Evolutionary conservation across 805 yeast genomes (phyloP), one percentile per base, ranked within the genome.

Genomic region (Yarrowia divulgata): DNA sequence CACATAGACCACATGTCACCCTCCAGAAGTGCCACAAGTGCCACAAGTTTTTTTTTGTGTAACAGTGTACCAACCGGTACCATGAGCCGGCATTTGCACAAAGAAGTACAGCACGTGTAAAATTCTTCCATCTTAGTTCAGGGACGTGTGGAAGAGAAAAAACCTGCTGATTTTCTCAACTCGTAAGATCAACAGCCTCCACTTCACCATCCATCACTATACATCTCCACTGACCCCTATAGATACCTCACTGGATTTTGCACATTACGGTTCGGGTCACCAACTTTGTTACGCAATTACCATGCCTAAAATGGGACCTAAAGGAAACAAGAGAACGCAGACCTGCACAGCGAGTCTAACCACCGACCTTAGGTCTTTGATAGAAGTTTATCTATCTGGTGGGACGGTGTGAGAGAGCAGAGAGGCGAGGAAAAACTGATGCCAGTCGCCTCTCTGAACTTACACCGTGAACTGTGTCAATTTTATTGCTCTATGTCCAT

Each of bases 231-330:
- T 12, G 10, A 32, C 42, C 42, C 57, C 42, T 52, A 52, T 19
- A 37, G 18, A 16, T n/a, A 8, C 19, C 39, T 49, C 39, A 4
- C 39, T 8, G 19, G 2, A n/a, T 39, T 39, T 54, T 35, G n/a
- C 18, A 40, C 23, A 19, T 9, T 34, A 34, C 8, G 10, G 12
- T 23, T 54, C 14, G 13, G 8, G 8, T 23, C 19, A 6, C 8
- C 14, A 54, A 35, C 43, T 8, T 37, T 18, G 13, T 37, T 13
- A 35, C 18, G 43, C 58, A 37, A 54, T 54, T 54, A 54, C 58
- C 58, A 54, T 54, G n/a, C 58, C 58, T 54, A 54, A 54, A 54
- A 54, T 37, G 58, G 60, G 45, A 35, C 60, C 45, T 54, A 54
- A 39, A 37, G 35, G 16, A 39, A 54, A 54, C 39, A 18, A 54